These are phyloP conservation scores for Fusarium marasasianum DNA, from an alignment of 2,329 filamentous ascomycete species.

Conservation along the genomic window DNA sequence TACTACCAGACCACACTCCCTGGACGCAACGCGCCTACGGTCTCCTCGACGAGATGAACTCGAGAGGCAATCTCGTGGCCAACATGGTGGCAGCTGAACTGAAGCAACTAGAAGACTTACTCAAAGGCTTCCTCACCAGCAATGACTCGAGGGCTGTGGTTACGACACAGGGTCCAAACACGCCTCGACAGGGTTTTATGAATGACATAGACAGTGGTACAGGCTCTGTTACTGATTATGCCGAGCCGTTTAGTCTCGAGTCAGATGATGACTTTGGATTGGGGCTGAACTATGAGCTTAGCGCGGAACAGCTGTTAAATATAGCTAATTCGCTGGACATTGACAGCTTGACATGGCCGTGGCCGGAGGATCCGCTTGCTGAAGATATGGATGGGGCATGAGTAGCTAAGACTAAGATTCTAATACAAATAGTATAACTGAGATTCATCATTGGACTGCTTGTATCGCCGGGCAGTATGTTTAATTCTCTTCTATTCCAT, in stretches of 20 bases:
- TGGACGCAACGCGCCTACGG: constrained; percentile 54
- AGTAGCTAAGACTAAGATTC: background rate
- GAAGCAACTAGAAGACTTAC: constrained; percentile 15
- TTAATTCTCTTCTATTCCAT: background rate
- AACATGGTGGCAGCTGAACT: constrained; percentile 44
- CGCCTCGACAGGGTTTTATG: background rate
- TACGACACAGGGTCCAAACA: background rate
- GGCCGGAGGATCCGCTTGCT: constrained; percentile 11
- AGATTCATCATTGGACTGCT: too few species aligned
- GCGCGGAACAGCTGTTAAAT: constrained; percentile 32
- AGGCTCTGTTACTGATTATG: background rate
- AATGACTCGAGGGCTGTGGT: background rate
- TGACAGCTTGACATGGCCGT: constrained; percentile 35
- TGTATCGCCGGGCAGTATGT: too few species aligned
- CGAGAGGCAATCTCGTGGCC: constrained; percentile 56
- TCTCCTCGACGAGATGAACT: constrained; percentile 58
- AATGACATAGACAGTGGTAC: background rate
- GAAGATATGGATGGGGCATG: background rate
- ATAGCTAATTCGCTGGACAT: constrained; percentile 33
- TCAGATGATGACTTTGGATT: constrained; percentile 8
- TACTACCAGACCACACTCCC: constrained; percentile 46
- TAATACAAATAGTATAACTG: background rate
- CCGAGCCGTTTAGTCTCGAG: background rate
- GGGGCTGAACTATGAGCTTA: constrained; percentile 31
- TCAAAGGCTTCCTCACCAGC: constrained; percentile 4